Conservation (phyloP, 2,329 filamentous ascomycete genomes). For the Fusarium neocosmosporiellum region DNA sequence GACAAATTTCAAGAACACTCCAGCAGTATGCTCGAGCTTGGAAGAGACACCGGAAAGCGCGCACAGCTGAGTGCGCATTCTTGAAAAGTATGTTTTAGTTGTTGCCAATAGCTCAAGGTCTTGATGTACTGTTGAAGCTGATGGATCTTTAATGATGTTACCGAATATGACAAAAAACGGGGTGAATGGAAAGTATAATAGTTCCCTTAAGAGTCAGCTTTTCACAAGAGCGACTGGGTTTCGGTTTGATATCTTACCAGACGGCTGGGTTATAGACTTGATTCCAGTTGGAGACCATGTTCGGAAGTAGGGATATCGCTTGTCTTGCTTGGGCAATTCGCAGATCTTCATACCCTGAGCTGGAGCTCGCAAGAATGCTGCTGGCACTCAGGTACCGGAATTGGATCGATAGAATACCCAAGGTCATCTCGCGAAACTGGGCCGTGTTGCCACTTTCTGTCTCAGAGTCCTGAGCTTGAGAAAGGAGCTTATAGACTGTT, state of each 20-base stretch:
- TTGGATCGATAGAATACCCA: background rate
- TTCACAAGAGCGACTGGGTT: too few relatives aligned
- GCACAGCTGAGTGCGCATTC: background rate
- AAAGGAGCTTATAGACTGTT: background rate
- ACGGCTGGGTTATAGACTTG: background rate
- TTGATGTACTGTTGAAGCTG: background rate
- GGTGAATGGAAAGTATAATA: background rate
- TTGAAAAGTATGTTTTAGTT: background rate
- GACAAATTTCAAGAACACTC: background rate
- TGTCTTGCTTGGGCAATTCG: background rate
- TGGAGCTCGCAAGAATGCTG: background rate
- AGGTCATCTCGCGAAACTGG: background rate
- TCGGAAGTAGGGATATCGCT: background rate
- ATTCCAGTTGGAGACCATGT: background rate
- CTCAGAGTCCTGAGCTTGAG: background rate
- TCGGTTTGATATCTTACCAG: background rate
- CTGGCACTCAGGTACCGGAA: background rate
- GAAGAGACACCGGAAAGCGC: background rate
- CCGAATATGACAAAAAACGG: background rate
- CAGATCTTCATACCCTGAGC: background rate
- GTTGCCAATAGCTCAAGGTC: background rate
- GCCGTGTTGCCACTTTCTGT: background rate
- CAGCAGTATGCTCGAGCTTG: background rate
- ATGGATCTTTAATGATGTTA: background rate
- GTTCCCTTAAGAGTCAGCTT: background rate